These are phyloP conservation scores for Dictyophora rubrovolvata DNA, from an alignment of 768 basidiomycete species.

Conservation along the genomic window DNA sequence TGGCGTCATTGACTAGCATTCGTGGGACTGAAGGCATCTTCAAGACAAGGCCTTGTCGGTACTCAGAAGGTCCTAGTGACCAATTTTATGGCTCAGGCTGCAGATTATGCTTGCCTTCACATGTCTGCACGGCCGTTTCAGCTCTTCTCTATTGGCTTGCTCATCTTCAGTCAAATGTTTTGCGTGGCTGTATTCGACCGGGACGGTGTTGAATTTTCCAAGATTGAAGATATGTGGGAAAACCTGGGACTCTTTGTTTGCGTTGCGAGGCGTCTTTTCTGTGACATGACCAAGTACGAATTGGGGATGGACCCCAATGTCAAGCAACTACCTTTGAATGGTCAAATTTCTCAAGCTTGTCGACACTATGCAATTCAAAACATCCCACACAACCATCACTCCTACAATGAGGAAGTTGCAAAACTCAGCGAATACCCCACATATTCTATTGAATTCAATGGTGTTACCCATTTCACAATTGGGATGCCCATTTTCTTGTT, in stretches of 20 bases:
- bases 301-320: conserved; percentile 8
- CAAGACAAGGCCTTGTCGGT: background rate
- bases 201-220: conserved; percentile 20
- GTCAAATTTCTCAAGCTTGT: background rate
- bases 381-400: background rate
- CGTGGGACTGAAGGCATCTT: background rate
- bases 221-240: conserved; percentile 16
- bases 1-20: background rate
- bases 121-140: conserved; percentile 21
- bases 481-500: background rate
- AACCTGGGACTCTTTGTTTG: conserved; percentile 18
- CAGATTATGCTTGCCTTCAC: conserved; percentile 20
- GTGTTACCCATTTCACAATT: background rate
- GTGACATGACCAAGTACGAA: conserved; percentile 1
- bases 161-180: conserved; percentile 22
- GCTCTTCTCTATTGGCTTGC: conserved; percentile 20
- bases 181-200: conserved; percentile 24
- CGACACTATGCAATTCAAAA: background rate
- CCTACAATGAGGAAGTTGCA: background rate
- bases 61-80: background rate
- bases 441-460: background rate
- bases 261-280: conserved; percentile 15
- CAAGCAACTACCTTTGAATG: background rate
- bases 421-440: background rate
- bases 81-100: no score